Evolutionary conservation across 106 monocot species (phyloP).

Genomic region (Agapanthus africanus): DNA sequence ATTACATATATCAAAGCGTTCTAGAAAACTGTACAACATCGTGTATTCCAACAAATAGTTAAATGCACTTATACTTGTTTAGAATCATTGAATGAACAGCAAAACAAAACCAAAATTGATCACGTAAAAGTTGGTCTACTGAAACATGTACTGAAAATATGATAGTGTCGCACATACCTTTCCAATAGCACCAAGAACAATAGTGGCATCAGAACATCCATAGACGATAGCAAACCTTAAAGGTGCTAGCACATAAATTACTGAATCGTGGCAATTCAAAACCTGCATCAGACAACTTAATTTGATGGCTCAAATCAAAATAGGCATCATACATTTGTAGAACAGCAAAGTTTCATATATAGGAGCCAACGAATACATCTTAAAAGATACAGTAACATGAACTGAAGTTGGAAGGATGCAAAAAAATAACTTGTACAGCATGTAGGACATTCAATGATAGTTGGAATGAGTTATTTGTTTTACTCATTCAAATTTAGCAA

Average conservation of each 20-base stretch:
- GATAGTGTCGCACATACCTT: conserved; percentile 50
- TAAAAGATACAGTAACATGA: neutral
- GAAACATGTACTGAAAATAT: neutral
- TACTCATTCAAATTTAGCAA: neutral
- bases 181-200: conserved; percentile 93
- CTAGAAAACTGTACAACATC: too few species aligned
- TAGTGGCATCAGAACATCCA: conserved; percentile 95
- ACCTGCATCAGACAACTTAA: conserved; percentile 47
- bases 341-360: neutral
- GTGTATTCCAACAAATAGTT: neutral
- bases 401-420: neutral
- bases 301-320: conserved; percentile 5
- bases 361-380: neutral
- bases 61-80: neutral
- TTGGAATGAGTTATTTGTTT: neutral
- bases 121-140: neutral
- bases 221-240: conserved; percentile 82
- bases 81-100: neutral
- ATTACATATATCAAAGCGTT: too few species aligned
- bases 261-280: conserved; percentile 85
- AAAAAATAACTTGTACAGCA: neutral
- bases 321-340: neutral
- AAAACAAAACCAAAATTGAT: neutral
- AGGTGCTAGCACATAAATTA: conserved; percentile 86
- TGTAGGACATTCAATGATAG: neutral